These are phyloP conservation scores for Euphorbia pulcherrima DNA, from an alignment of 345 rosid species.

Conservation along the genomic window DNA sequence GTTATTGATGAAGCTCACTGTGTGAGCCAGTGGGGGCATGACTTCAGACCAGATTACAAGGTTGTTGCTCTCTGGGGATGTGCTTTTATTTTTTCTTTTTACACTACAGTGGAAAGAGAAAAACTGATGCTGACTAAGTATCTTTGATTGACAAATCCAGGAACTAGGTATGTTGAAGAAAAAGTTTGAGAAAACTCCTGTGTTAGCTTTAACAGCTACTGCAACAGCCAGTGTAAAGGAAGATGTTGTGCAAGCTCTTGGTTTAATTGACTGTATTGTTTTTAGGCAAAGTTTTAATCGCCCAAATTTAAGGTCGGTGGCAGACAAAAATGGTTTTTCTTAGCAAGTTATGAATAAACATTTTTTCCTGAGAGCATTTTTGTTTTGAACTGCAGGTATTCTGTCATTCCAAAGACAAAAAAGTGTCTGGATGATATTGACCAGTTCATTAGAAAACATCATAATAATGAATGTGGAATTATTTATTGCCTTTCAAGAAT, in stretches of 20 bases:
- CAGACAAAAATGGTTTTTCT: constrained; percentile 11
- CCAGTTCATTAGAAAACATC: constrained; percentile 80
- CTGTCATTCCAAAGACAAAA: constrained; percentile 78
- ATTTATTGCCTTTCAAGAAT: constrained; percentile 96
- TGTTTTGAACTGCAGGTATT: constrained; percentile 59
- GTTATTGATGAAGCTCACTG: constrained; percentile 99
- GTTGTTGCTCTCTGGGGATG: constrained; percentile 36
- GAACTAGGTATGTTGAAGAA: constrained; percentile 94
- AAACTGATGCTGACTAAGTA: constrained; percentile 18
- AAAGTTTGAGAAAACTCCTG: constrained; percentile 85
- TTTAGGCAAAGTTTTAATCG: constrained; percentile 98
- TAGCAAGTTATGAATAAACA: neutral
- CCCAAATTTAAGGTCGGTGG: constrained; percentile 72
- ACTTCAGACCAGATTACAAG: constrained; percentile 99
- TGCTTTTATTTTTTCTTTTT: neutral
- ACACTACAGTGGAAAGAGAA: neutral
- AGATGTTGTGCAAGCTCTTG: constrained; percentile 99
- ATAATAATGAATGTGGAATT: constrained; percentile 96
- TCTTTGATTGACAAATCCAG: constrained; percentile 38
- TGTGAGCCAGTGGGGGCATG: constrained; percentile 99
- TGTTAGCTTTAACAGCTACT: constrained; percentile 93
- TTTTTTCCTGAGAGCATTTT: constrained; percentile 24
- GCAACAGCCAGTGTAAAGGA: constrained; percentile 99
- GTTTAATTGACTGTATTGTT: constrained; percentile 86
- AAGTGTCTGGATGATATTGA: constrained; percentile 89